Conservation (phyloP, 116 monocot species). For the Iris pallida region DNA sequence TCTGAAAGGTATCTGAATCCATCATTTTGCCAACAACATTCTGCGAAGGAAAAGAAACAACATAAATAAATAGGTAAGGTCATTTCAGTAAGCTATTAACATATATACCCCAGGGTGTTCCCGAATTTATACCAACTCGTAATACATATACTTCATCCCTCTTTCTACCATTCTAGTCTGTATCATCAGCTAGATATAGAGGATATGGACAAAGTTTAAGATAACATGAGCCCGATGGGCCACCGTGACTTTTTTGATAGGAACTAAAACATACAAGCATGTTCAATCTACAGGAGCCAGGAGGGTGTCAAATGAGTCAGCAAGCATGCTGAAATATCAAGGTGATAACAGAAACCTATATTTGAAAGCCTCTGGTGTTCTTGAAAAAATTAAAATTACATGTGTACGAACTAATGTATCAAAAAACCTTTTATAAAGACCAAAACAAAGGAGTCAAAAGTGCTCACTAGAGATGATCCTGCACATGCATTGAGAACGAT, state of each 20-base stretch:
- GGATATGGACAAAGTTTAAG: no score
- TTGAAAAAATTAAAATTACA: not conserved
- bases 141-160: no score
- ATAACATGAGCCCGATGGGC: no score
- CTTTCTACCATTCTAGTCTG: no score
- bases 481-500: constrained; percentile 53
- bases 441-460: not conserved
- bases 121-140: no score
- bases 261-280: no score
- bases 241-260: no score
- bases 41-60: constrained; percentile 33
- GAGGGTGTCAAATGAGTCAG: not conserved
- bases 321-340: not conserved
- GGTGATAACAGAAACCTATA: not conserved
- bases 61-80: not conserved
- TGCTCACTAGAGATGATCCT: constrained; percentile 65
- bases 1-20: constrained; percentile 25
- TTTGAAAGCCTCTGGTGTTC: not conserved
- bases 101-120: no score
- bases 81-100: no score
- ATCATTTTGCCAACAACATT: constrained; percentile 30
- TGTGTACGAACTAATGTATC: not conserved
- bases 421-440: not conserved
- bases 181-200: no score
- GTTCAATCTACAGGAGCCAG: not conserved